Conservation (phyloP, 192 early-diverging fungal genomes). For the Geosiphon pyriformis region DNA sequence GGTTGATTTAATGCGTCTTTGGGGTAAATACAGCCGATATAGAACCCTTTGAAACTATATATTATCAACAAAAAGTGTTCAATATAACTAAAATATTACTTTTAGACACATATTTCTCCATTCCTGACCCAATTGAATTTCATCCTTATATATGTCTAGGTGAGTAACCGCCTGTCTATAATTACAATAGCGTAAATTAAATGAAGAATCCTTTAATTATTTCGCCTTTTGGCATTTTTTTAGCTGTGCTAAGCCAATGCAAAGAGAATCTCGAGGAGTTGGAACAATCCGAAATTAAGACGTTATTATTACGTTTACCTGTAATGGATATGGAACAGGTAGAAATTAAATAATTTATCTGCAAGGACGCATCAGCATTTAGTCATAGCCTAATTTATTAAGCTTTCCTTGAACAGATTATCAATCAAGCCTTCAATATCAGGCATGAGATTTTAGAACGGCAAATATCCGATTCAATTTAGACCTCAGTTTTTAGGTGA, state of each 20-base stretch:
- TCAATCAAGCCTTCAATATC: slow-evolving; percentile 65
- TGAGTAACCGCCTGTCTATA: no score
- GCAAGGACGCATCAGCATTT: no score
- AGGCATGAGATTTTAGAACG: slow-evolving; percentile 62
- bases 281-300: slow-evolving; percentile 87
- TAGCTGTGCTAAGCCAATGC: slow-evolving; percentile 66
- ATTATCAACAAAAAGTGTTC: no score
- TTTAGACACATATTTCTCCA: slow-evolving; percentile 80
- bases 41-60: no score
- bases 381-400: not conserved
- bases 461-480: slow-evolving; percentile 45
- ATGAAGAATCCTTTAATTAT: no score
- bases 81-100: not conserved
- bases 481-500: no score
- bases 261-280: slow-evolving; percentile 84
- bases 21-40: no score
- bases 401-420: slow-evolving; percentile 36
- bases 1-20: slow-evolving; percentile 71
- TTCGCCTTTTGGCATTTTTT: no score
- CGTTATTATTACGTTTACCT: slow-evolving; percentile 75
- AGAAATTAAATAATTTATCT: slow-evolving; percentile 14
- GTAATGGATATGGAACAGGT: slow-evolving; percentile 60
- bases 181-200: no score
- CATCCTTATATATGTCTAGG: slow-evolving; percentile 82
- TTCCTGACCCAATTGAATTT: slow-evolving; percentile 64